phyloP scores from a whole-genome alignment of 345 rosid species.

The Syzygium aromaticum region DNA sequence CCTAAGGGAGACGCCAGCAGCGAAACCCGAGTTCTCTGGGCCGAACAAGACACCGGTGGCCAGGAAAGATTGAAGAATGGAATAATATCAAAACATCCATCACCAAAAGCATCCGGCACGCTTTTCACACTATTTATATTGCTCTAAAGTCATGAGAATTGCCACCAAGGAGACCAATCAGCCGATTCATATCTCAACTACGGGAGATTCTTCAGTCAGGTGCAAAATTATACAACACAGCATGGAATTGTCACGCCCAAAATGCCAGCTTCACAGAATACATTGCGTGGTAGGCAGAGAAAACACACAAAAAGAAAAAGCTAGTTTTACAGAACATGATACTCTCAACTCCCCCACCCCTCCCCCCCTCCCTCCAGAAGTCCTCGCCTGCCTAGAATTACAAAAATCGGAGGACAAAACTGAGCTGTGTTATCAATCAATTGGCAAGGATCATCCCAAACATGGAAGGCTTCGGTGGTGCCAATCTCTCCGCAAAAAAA shows the following conservation, averaged over 20 bases:
- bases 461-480: neutral
- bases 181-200: neutral
- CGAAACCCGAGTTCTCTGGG: neutral
- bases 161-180: neutral
- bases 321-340: neutral
- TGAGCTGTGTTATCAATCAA: neutral
- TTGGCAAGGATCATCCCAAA: neutral
- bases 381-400: neutral
- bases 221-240: neutral
- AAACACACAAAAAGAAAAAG: neutral
- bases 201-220: neutral
- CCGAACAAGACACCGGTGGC: neutral
- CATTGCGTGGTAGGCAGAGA: neutral
- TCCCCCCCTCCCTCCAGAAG: neutral
- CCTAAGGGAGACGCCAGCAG: neutral
- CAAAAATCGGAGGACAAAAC: neutral
- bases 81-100: neutral
- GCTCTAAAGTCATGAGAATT: neutral
- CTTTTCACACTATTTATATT: neutral
- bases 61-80: neutral
- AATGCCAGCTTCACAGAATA: neutral
- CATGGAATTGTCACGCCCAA: neutral
- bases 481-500: neutral
- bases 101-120: neutral
- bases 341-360: neutral